phyloP scores from a whole-genome alignment of 306 rosid genomes.

The Corylus avellana region DNA sequence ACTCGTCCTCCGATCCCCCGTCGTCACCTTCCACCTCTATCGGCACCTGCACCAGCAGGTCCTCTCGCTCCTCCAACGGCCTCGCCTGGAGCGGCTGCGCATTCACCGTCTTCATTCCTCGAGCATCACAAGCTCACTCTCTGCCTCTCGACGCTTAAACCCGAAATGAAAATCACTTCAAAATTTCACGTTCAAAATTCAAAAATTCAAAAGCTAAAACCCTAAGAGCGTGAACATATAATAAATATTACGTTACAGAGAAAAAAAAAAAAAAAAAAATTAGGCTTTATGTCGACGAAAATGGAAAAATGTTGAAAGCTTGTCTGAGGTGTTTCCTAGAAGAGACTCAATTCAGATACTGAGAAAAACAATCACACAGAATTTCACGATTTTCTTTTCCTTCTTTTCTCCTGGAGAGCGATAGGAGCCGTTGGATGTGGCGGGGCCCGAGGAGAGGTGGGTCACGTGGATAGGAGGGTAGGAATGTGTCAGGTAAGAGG shows the following conservation, averaged over 20 bases:
- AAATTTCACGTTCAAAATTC: slow-evolving; percentile 1
- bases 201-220: slow-evolving; percentile 1
- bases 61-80: slow-evolving; percentile 2
- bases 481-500: not conserved
- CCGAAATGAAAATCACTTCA: not conserved
- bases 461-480: not conserved
- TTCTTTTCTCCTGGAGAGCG: not conserved
- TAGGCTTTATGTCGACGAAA: not conserved
- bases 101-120: slow-evolving; percentile 8
- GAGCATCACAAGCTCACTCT: not conserved
- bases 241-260: too few species aligned
- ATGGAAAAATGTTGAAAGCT: not conserved
- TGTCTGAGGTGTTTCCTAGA: not conserved
- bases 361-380: not conserved
- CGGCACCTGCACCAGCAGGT: slow-evolving; percentile 2
- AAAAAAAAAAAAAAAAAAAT: too few species aligned
- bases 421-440: slow-evolving; percentile 1
- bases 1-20: slow-evolving; percentile 13
- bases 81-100: slow-evolving; percentile 11
- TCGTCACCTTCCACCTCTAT: slow-evolving; percentile 31
- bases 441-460: not conserved
- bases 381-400: not conserved
- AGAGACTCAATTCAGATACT: not conserved
- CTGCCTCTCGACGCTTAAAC: not conserved
- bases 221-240: not conserved